Conservation (phyloP, 108 stramenopile genomes). For the Fragilariopsis cylindrus region DNA sequence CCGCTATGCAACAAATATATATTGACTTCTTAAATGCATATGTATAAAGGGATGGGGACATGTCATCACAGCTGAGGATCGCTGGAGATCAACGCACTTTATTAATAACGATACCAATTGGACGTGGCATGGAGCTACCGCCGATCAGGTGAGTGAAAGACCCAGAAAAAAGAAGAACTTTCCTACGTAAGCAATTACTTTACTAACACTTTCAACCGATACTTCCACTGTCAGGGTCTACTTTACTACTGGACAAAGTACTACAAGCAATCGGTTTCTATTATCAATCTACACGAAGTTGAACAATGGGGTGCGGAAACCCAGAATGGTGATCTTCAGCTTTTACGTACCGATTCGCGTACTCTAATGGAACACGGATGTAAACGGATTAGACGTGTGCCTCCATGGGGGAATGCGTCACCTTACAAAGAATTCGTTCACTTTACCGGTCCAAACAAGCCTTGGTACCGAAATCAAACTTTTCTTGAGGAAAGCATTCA, state of each 20-base stretch:
- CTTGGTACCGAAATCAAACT: constrained; percentile 37
- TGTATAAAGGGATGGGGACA: constrained; percentile 27
- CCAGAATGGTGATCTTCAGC: background rate
- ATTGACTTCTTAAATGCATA: background rate
- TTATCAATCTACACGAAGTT: constrained; percentile 25
- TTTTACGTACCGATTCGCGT: background rate
- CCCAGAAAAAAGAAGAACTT: background rate
- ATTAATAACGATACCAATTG: constrained; percentile 14
- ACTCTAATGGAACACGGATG: background rate
- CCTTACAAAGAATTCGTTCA: constrained; percentile 46
- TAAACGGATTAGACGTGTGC: background rate
- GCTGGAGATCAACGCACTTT: constrained; percentile 4
- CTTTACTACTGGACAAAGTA: constrained; percentile 55
- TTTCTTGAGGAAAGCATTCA: background rate
- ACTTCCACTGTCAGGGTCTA: constrained; percentile 24
- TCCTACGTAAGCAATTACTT: background rate
- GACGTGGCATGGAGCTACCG: constrained; percentile 20
- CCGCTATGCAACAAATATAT: too few species aligned
- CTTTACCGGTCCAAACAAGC: constrained; percentile 41
- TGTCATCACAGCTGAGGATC: background rate
- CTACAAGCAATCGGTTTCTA: constrained; percentile 40
- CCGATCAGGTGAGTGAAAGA: constrained; percentile 21
- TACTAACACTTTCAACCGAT: too few species aligned
- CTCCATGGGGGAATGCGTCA: background rate
- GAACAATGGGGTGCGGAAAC: constrained; percentile 29